Base-by-base conservation (phyloP, 768 basidiomycete species). In the Russula sp. region DNA sequence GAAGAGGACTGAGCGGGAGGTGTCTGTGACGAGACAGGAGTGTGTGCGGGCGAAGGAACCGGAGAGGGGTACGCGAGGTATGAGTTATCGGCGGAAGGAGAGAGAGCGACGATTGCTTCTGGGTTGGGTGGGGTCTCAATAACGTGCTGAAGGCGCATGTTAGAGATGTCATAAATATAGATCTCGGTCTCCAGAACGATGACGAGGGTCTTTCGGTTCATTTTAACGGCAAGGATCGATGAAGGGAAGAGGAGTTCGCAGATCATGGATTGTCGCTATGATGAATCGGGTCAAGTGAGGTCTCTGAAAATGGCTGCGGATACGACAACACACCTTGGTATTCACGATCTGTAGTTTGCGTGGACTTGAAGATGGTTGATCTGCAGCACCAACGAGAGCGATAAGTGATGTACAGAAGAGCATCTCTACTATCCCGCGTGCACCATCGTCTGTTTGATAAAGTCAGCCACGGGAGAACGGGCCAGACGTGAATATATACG, bases 171-270 rank as follows among this genome's bases (percentile, higher is more conserved):
- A 72, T 98, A 98, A 55, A 98, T 94, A 78, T 99, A 99, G 51
- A 99, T 98, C 74, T 98, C 95, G n/a, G 84, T 84, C 73, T 98
- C 97, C 54, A 99, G 83, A 6, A 98, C 89, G 69, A 99, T 94
- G 35, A 98, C 92, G 51, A 99, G 84, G 0, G 94, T 90, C 75
- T 97, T 96, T 58, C 97, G 85, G 76, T 99, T 99, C 70, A 99
- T 82, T 77, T 97, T 98, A 73, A 99, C 96, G n/a, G 91, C 84
- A 32, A 99, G 85, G 59, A 99, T 95, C 3, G 93, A 92, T 0
- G 94, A 94, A 0, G 97, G 97, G 73, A 99, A 99, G 6, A 97
- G 83, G 18, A 98, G 85, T 71, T 99, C 97, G 84, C 97, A 98
- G 61, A 99, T 99, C 81, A 95, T 95, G 27, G 91, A 94, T 82